phyloP scores from a whole-genome alignment of 2,329 filamentous ascomycete species.

The Sporothrix brasiliensis region DNA sequence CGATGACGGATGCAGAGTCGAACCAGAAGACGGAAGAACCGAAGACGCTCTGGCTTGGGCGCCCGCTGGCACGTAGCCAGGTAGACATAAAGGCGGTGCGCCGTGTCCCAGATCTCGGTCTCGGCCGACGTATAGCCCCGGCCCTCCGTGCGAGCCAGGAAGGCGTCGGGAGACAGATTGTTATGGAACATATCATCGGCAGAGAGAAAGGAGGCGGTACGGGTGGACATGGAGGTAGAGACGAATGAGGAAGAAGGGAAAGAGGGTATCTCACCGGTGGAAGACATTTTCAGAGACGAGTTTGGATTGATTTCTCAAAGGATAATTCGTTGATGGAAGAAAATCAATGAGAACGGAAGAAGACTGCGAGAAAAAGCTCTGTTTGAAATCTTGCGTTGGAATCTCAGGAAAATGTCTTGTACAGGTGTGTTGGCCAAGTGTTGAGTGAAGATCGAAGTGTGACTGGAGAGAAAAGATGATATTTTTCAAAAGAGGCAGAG shows the following conservation, averaged over 20 bases:
- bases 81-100: conserved; percentile 27
- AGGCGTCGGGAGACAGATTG: conserved; percentile 19
- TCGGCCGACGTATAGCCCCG: conserved; percentile 19
- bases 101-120: conserved; percentile 25
- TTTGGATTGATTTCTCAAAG: background rate
- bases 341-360: background rate
- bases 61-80: background rate
- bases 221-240: background rate
- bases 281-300: conserved; percentile 16
- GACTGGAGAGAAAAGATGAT: conserved; percentile 15
- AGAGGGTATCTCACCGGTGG: background rate
- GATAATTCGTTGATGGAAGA: background rate
- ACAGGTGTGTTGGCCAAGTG: conserved; percentile 4
- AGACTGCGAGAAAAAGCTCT: background rate
- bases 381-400: background rate
- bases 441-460: conserved; percentile 9
- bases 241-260: background rate
- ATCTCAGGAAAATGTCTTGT: conserved; percentile 2
- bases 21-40: conserved; percentile 20
- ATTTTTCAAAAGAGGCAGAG: background rate
- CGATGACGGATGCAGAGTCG: conserved; percentile 25
- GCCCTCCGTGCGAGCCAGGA: conserved; percentile 18
- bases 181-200: no score
- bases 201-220: background rate
- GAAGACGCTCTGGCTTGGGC: background rate